A percentile compares a stretch with the other conserved stretches of the same genome.
Evolutionary conservation across 495 filamentous ascomycete species (phyloP).

Genomic region (Penicillium lagena): DNA sequence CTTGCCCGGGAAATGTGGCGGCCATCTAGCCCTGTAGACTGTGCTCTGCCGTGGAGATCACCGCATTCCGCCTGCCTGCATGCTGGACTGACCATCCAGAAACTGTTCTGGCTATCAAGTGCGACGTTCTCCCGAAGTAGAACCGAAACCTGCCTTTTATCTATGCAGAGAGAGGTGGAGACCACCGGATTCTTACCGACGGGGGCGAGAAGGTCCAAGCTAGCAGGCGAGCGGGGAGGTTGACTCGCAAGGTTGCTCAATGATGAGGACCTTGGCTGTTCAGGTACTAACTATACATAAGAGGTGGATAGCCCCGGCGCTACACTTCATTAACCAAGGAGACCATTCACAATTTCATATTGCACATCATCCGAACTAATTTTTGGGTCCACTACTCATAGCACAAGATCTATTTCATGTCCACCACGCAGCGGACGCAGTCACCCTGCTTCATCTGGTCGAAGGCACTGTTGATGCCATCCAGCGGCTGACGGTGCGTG

Average conservation of each 20-base stretch:
- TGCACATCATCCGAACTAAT: conserved; percentile 4
- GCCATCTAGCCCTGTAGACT: no score
- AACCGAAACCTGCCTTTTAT: conserved; percentile 6
- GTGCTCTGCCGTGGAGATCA: conserved; percentile 2
- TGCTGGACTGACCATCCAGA: not conserved
- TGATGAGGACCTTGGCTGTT: conserved; percentile 18
- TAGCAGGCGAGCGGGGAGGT: no score
- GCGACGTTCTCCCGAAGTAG: not conserved
- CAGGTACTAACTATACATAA: conserved; percentile 7
- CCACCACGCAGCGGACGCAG: conserved; percentile 81
- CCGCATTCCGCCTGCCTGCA: conserved; percentile 1
- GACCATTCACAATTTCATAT: conserved; percentile 9
- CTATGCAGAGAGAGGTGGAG: not conserved
- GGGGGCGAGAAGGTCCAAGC: no score
- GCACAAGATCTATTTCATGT: conserved; percentile 29
- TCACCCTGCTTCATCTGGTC: conserved; percentile 92
- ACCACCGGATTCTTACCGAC: conserved; percentile 1
- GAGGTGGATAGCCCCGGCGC: not conserved
- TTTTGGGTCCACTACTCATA: conserved; percentile 7
- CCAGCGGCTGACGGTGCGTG: conserved; percentile 81
- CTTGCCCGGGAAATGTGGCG: not conserved
- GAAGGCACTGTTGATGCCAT: conserved; percentile 82
- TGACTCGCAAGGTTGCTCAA: conserved; percentile 9
- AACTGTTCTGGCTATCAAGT: no score
- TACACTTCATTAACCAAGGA: not conserved